These are phyloP conservation scores for Podila minutissima DNA, from an alignment of 192 early-diverging fungal species.

Conservation along the genomic window DNA sequence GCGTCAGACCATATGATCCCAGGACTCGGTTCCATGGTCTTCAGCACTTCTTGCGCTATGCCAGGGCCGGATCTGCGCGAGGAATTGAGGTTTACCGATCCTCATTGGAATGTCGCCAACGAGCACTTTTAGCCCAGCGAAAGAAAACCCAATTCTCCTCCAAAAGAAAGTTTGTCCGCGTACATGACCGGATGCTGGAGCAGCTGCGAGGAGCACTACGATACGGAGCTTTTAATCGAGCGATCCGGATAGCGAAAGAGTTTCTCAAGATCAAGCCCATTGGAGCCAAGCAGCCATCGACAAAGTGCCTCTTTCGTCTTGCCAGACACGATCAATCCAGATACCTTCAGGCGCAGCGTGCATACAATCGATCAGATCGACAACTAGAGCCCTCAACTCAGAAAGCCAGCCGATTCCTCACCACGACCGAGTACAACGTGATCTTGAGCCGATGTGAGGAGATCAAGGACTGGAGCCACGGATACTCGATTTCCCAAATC, in stretches of 20 bases:
- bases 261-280: constrained; percentile 1
- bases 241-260: constrained; percentile 14
- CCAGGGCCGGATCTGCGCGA: neutral
- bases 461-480: constrained; percentile 14
- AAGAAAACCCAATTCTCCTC: neutral
- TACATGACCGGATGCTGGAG: neutral
- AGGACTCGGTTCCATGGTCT: constrained; percentile 25
- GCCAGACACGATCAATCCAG: neutral
- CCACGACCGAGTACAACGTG: constrained; percentile 24
- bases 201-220: neutral
- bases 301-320: neutral
- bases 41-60: constrained; percentile 15
- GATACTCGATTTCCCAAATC: constrained; percentile 6
- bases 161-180: neutral
- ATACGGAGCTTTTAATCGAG: neutral
- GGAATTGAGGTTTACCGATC: constrained; percentile 7
- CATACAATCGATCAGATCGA: neutral
- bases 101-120: neutral
- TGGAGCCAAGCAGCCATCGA: constrained; percentile 12
- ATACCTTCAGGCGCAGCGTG: neutral
- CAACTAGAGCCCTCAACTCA: neutral
- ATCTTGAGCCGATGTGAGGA: constrained; percentile 19
- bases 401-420: neutral
- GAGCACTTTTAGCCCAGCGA: neutral
- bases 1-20: neutral